These are phyloP conservation scores for Pythium biforme DNA, from an alignment of 352 stramenopile genomes.

Conservation along the genomic window DNA sequence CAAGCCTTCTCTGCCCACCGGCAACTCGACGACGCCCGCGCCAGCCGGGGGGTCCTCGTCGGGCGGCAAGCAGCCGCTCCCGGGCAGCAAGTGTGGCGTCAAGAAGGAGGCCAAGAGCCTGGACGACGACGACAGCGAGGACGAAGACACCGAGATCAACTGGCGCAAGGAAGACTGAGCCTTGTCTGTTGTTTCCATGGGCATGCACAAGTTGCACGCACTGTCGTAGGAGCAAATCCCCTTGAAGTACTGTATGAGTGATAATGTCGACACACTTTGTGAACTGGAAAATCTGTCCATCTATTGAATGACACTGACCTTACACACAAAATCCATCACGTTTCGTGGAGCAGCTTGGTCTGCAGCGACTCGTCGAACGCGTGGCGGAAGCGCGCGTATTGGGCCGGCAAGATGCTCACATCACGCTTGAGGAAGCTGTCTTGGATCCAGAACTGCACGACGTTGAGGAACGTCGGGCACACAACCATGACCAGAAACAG, in stretches of 20 bases:
- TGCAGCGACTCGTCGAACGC: constrained; percentile 70
- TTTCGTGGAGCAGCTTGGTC: constrained; percentile 53
- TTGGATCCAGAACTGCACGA: constrained; percentile 87
- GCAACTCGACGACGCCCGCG: background rate
- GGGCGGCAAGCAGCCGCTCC: background rate
- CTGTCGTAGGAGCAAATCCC: no score
- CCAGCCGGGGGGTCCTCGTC: background rate
- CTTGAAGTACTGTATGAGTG: no score
- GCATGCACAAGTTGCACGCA: no score
- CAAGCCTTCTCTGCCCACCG: background rate
- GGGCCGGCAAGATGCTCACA: constrained; percentile 50
- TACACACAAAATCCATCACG: constrained; percentile 1
- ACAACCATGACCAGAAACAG: constrained; percentile 80
- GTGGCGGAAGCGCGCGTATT: constrained; percentile 63
- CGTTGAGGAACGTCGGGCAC: constrained; percentile 81
- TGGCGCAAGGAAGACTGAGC: no score
- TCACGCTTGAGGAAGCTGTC: constrained; percentile 84
- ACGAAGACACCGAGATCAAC: no score
- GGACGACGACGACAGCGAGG: constrained; percentile 5
- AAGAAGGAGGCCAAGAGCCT: constrained; percentile 13
- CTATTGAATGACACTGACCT: background rate
- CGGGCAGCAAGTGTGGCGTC: constrained; percentile 7
- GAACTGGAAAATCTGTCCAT: no score
- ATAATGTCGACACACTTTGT: no score
- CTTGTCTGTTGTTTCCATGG: no score